A percentile compares a stretch with the other conserved stretches of the same genome.
These are phyloP conservation scores for Styphnolobium japonicum DNA, from an alignment of 306 rosid genomes.

Conservation along the genomic window DNA sequence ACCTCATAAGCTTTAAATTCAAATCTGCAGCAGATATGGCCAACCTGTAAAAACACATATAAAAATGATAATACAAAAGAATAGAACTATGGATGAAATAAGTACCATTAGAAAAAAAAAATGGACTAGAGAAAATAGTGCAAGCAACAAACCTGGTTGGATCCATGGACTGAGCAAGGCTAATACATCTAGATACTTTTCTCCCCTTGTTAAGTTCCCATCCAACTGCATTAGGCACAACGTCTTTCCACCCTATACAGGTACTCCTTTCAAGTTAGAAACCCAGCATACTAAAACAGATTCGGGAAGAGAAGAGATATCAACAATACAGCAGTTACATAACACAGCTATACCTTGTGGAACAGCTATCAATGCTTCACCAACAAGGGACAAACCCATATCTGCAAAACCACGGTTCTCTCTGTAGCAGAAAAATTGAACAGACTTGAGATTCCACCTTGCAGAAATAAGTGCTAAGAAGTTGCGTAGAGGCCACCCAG, in stretches of 20 bases:
- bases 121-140: background rate
- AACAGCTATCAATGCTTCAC: slow-evolving; percentile 66
- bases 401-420: slow-evolving; percentile 95
- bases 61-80: slow-evolving; percentile 22
- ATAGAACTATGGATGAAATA: background rate
- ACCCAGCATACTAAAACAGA: slow-evolving; percentile 3
- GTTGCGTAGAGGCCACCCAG: slow-evolving; percentile 99
- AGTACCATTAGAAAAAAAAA: background rate
- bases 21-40: slow-evolving; percentile 98
- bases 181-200: slow-evolving; percentile 64
- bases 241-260: slow-evolving; percentile 55
- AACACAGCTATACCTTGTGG: slow-evolving; percentile 59
- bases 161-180: slow-evolving; percentile 94
- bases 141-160: slow-evolving; percentile 64
- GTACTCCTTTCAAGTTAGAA: slow-evolving; percentile 28
- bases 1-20: slow-evolving; percentile 96
- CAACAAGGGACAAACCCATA: slow-evolving; percentile 75
- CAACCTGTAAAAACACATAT: slow-evolving; percentile 55
- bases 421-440: slow-evolving; percentile 82
- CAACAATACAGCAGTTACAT: slow-evolving; percentile 23
- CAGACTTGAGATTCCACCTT: slow-evolving; percentile 74
- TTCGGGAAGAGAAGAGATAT: background rate
- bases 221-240: slow-evolving; percentile 71
- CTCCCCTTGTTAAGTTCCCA: slow-evolving; percentile 89
- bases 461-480: slow-evolving; percentile 72